Evolutionary conservation across 139 green algal genomes (phyloP), one percentile per base, ranked within the genome.

Genomic region (Chlamydomonas sp.): DNA sequence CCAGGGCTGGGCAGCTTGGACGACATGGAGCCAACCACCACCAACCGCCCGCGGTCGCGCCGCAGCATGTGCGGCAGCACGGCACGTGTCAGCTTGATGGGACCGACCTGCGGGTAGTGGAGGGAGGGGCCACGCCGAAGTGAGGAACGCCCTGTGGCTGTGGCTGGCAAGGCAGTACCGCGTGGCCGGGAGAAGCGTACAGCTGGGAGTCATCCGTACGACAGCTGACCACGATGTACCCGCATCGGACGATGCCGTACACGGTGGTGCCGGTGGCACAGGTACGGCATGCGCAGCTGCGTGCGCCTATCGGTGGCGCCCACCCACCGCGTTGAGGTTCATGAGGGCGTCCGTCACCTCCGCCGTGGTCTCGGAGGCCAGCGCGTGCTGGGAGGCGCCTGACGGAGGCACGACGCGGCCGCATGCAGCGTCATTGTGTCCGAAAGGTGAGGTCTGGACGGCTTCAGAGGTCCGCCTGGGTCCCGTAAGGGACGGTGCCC

Each of bases 1-100:
- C 95, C 96, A 1, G 96, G 94, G 0, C 91, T 92, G 1, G 96
- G 96, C 63, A 98, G 93, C 83, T 93, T 94, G n/a, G 86, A 93
- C 79, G 93, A 93, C 94, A 98, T 97, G 85, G 84, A 94, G 69
- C 93, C 91, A 3, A 98, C 91, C 6, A 96, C 92, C 20, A 97
- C 93, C 20, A 98, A 87, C 20, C 94, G 90, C 15, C 96, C 94
- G 60, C 89, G 90, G 12, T 86, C 59, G 73, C 89, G 88, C 0
- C n/a, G 17, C 77, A 97, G 72, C 90, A 97, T 91, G 67, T 88
- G 61, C 7, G 96, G 96, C 77, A 98, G 93, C 57, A 89, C 80
- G 9, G 95, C 95, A 6, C 93, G 88, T 0, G 95, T 96, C 3
- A 98, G 89, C 10, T 88, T 91, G 77, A 98, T 97, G 69, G 94